Evolutionary conservation across 768 basidiomycete species (phyloP).

Genomic region (Termitomyces heimii): DNA sequence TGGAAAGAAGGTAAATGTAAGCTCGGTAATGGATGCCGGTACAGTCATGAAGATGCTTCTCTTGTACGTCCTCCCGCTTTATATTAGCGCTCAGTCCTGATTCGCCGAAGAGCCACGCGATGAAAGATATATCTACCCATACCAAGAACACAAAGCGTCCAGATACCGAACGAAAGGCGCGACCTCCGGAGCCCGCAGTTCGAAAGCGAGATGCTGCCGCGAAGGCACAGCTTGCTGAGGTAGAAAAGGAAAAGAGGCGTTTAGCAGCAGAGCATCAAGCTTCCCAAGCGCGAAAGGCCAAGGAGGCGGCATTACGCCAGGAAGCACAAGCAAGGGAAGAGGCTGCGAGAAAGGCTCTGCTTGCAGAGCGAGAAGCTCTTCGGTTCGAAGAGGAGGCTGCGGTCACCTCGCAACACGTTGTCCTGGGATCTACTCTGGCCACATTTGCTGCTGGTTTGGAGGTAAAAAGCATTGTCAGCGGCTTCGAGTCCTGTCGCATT

Average conservation of each 20-base stretch:
- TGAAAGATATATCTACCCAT: not conserved
- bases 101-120: not conserved
- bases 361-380: conserved; percentile 6
- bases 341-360: conserved; percentile 3
- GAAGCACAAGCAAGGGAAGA: conserved; percentile 4
- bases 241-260: not conserved
- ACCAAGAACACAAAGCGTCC: not conserved
- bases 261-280: not conserved
- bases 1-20: conserved; percentile 4
- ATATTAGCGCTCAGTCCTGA: not conserved
- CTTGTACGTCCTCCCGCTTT: not conserved
- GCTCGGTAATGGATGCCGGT: conserved; percentile 3
- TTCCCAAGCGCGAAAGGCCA: conserved; percentile 16
- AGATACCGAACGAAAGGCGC: not conserved
- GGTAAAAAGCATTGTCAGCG: conserved; percentile 37
- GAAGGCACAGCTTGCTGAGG: not conserved
- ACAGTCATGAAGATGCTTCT: not conserved
- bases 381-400: conserved; percentile 31
- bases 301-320: conserved; percentile 2
- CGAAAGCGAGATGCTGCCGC: not conserved
- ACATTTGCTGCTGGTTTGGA: conserved; percentile 45
- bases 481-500: conserved; percentile 47
- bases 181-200: not conserved
- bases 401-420: conserved; percentile 34
- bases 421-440: conserved; percentile 41